Percentiles rank a stretch among this genome's conserved stretches.
Evolutionary conservation across 805 yeast species (phyloP).

Genomic region (Myxozyma neglecta): DNA sequence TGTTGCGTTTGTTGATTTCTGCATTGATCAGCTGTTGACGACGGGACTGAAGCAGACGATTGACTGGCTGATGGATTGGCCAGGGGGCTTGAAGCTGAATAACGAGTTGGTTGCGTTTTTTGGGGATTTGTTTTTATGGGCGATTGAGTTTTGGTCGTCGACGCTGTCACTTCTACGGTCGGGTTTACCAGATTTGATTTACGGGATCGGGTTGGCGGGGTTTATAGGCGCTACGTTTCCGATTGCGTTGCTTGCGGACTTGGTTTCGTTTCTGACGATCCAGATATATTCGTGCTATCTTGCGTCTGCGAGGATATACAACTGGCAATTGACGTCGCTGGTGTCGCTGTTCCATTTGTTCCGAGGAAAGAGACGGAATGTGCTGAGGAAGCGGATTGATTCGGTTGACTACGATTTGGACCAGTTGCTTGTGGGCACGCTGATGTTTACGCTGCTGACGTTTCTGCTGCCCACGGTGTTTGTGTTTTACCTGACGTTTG

Average conservation of each 20-base stretch:
- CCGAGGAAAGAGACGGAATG: conserved; percentile 84
- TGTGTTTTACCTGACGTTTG: conserved; percentile 79
- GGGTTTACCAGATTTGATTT: conserved; percentile 39
- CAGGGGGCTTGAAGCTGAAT: conserved; percentile 91
- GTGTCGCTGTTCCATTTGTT: conserved; percentile 78
- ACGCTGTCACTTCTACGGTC: conserved; percentile 37
- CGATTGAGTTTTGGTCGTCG: conserved; percentile 63
- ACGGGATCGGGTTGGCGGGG: conserved; percentile 45
- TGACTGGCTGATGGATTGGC: conserved; percentile 78
- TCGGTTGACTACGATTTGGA: conserved; percentile 80
- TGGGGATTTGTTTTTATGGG: conserved; percentile 86
- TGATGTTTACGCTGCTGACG: conserved; percentile 74
- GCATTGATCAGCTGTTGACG: conserved; percentile 48
- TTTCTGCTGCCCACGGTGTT: conserved; percentile 83
- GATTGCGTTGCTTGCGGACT: conserved; percentile 65
- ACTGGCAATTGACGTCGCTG: conserved; percentile 68
- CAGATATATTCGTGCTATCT: conserved; percentile 77
- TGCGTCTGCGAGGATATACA: conserved; percentile 75
- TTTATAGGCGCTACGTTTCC: conserved; percentile 68
- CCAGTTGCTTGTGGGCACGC: conserved; percentile 83
- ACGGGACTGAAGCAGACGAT: conserved; percentile 52
- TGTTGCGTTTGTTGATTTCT: conserved; percentile 34
- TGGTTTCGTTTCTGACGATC: conserved; percentile 58
- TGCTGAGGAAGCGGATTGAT: conserved; percentile 81
- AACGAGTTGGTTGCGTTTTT: conserved; percentile 80